Conservation (phyloP, 169 alveolate species). For the Plasmodium chabaudi region DNA sequence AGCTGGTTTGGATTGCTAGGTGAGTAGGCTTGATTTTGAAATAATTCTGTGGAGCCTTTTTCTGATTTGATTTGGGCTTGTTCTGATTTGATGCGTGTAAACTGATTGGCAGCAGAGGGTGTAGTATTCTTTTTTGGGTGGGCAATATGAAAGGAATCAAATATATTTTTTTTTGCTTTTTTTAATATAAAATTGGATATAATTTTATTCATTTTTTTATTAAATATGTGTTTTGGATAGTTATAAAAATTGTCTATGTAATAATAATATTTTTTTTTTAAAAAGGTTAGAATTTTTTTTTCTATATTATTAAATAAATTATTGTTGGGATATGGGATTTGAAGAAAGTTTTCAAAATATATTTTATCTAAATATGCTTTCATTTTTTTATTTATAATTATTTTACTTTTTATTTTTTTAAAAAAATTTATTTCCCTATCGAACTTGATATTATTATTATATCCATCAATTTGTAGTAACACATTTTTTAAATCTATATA, state of each 20-base stretch:
- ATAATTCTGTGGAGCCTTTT: no score
- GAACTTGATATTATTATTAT: constrained; percentile 12
- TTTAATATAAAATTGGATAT: constrained; percentile 33
- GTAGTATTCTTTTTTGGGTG: no score
- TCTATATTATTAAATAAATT: constrained; percentile 21
- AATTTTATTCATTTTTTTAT: constrained; percentile 1
- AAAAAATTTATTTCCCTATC: not conserved
- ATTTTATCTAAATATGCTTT: constrained; percentile 33
- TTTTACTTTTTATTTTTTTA: not conserved
- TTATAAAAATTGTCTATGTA: constrained; percentile 39
- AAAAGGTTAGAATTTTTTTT: constrained; percentile 24
- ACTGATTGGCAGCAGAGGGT: no score
- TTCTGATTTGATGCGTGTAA: no score
- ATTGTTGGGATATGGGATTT: constrained; percentile 1
- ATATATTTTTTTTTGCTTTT: constrained; percentile 25
- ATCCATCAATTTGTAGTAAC: constrained; percentile 23
- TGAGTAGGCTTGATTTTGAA: no score
- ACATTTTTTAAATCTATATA: constrained; percentile 63
- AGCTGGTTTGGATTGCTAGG: no score
- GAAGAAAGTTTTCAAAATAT: constrained; percentile 32
- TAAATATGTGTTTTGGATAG: constrained; percentile 13
- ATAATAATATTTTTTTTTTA: constrained; percentile 25
- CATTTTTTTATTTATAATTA: not conserved
- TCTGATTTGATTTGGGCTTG: no score
- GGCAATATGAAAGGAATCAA: no score